Evolutionary conservation across 129 eudicot genomes (phyloP).

Genomic region (Arctium minus): DNA sequence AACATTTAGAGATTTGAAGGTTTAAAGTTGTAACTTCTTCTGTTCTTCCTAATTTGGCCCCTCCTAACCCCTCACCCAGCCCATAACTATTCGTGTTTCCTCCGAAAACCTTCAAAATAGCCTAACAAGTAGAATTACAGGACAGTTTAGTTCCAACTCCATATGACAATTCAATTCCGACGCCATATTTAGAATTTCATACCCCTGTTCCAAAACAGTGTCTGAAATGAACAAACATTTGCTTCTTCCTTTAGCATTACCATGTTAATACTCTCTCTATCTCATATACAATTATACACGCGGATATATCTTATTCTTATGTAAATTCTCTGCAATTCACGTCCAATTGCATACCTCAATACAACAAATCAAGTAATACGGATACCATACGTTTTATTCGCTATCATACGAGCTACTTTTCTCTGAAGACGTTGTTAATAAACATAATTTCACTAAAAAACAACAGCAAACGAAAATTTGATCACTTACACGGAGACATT

Average conservation of each 20-base stretch:
- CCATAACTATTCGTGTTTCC: not conserved
- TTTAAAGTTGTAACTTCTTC: too few relatives aligned
- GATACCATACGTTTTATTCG: not conserved
- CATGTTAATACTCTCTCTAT: not conserved
- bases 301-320: not conserved
- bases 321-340: not conserved
- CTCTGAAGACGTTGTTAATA: not conserved
- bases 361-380: not conserved
- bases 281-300: not conserved
- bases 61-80: too few relatives aligned
- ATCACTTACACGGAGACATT: not conserved
- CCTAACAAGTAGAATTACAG: not conserved
- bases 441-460: not conserved
- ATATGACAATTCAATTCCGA: too few relatives aligned
- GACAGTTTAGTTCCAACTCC: not conserved
- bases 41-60: too few relatives aligned
- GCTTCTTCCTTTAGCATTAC: not conserved
- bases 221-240: not conserved
- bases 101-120: not conserved
- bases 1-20: too few relatives aligned
- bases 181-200: too few relatives aligned
- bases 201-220: not conserved
- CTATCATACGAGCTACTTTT: not conserved
- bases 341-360: not conserved
- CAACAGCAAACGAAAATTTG: not conserved